Base-by-base conservation (phyloP, 306 rosid genomes). In the Elaeagnus macrophylla region DNA sequence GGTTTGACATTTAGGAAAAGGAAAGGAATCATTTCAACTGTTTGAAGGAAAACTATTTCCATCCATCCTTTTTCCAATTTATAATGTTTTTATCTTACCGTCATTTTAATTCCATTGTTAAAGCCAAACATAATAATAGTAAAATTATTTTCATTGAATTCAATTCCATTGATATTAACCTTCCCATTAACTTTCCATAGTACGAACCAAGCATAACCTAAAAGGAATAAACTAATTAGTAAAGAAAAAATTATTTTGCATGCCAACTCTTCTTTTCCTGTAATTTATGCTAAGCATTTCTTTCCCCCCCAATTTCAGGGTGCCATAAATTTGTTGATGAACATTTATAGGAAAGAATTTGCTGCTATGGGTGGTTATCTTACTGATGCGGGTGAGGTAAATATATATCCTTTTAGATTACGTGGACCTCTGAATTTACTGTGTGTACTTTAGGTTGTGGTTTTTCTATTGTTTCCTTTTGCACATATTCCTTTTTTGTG, bases 331-430 rank as follows among this genome's bases (percentile, higher is more conserved):
- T 75, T 91, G 52, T 75, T 91, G 85, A 86, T 91, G 96, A 86
- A 91, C 76, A 69, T 86, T 49, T 91, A 91, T 77, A 80, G 86
- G 78, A 84, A 65, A 54, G 96, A 91, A 73, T 91, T 91, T 75
- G 56, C 79, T 71, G 75, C 88, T 37, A 86, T 84, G 86, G 97
- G 97, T 64, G 97, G 97, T 70, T 91, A 86, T 75, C 97, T 91
- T 67, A 91, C 95, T 69, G 96, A 91, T 5, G 86, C 89, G 66
- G 97, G 97, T 73, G 95, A 86, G 93, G 97, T 91, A 84, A 68
- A 68, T 70, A 54, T 64, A 65, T 56, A 72, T 73, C 37, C 43
- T 59, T 37, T 41, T 32, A 32, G 13, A 52, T 10, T 57, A 41
- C 6, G 56, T 53, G 56, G 7, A 41, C 45, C 12, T 9, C 45